These are phyloP conservation scores for Lentinula detonsa DNA, from an alignment of 768 basidiomycete species.

Conservation along the genomic window DNA sequence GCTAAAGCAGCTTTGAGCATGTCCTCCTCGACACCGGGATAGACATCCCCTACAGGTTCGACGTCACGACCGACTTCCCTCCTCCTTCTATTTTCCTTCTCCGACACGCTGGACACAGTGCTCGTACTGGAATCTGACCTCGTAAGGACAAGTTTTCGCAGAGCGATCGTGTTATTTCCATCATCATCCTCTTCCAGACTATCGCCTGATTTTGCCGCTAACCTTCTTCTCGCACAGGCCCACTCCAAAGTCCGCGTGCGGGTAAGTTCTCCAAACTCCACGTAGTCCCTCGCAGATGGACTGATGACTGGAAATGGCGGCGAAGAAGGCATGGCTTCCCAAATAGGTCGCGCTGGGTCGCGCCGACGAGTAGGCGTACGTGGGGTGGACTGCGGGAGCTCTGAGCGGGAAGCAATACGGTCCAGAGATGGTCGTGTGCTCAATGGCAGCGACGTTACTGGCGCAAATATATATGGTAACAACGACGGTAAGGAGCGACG, in stretches of 20 bases:
- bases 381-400: slow-evolving; percentile 21
- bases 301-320: slow-evolving; percentile 51
- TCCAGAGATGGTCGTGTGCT: slow-evolving; percentile 39
- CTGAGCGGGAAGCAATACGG: slow-evolving; percentile 49
- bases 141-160: background rate
- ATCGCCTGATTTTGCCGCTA: slow-evolving; percentile 3
- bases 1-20: slow-evolving; percentile 9
- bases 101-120: background rate
- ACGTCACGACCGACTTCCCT: slow-evolving; percentile 19
- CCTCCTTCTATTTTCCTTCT: background rate
- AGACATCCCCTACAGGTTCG: background rate
- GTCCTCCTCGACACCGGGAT: slow-evolving; percentile 5
- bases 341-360: slow-evolving; percentile 29
- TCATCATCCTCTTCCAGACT: background rate
- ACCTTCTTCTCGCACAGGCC: slow-evolving; percentile 54
- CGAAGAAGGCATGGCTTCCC: slow-evolving; percentile 59
- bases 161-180: background rate
- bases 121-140: background rate
- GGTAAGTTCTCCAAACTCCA: slow-evolving; percentile 42
- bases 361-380: slow-evolving; percentile 11
- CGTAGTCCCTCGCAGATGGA: slow-evolving; percentile 39
- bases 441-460: background rate
- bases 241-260: slow-evolving; percentile 59
- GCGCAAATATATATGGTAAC: background rate
- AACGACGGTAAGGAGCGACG: slow-evolving; percentile 5